Evolutionary conservation across 208 protist species (phyloP), one percentile per base, ranked within the genome.

Genomic region (Trypanosoma boissoni): DNA sequence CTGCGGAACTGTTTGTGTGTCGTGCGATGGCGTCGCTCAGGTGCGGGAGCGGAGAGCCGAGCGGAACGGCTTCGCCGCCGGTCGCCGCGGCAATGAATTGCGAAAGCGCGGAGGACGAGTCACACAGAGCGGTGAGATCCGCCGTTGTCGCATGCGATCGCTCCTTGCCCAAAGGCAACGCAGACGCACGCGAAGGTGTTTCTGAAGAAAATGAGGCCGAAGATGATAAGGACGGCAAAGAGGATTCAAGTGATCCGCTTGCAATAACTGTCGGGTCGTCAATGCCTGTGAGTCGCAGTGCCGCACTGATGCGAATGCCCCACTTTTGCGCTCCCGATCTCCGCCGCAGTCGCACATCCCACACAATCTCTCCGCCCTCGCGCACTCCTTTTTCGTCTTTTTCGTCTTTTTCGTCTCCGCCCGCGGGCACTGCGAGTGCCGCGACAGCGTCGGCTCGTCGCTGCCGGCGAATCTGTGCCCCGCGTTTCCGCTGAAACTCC

Each of bases 401-500:
- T 21, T 20, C 12, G 44, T 14, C 27, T 7, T n/a, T 51, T 58
- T 4, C 43, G 2, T 28, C 12, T 27, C 21, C 28, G 10, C 36
- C 39, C 48, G 6, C 58, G 44, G 55, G 41, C 16, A 7, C 37
- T 18, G 63, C 42, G 23, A 76, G 54, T 37, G 65, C 56, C 21
- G 43, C n/a, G 21, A 68, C 48, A 32, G 32, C 51, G 32, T 68
- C 64, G 3, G 56, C 41, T 0, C 65, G 58, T 1, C 55, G 48
- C 24, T 74, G 62, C 9, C 1, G 12, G 37, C 29, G 18, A 21
- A 57, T n/a, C 12, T 71, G 51, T 39, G 31, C 57, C 10, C 29
- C 58, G 27, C 48, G 66, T 64, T 94, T 94, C 54, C 73, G 80
- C 8, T 79, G 75, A 58, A 82, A 92, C 73, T 95, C 84, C 8